Evolutionary conservation across 2,329 filamentous ascomycete genomes (phyloP).

Genomic region (Pseudogymnoascus sp.): DNA sequence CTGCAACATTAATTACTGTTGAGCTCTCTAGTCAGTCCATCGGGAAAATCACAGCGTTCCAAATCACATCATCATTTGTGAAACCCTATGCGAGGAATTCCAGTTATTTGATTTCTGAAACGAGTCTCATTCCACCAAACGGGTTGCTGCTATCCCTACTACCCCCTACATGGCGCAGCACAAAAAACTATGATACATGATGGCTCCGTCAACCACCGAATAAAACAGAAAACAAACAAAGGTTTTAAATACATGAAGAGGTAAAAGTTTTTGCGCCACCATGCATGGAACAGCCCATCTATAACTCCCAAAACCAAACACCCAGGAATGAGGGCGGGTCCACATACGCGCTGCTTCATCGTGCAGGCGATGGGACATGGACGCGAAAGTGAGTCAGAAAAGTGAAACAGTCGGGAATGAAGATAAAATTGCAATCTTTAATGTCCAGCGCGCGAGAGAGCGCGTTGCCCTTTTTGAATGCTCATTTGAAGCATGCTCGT

Average conservation of each 20-base stretch:
- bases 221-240: constrained; percentile 4
- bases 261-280: constrained; percentile 6
- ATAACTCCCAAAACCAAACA: constrained; percentile 4
- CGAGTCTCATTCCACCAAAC: neutral
- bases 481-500: neutral
- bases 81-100: neutral
- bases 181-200: neutral
- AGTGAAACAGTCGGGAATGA: neutral
- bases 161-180: neutral
- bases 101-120: constrained; percentile 6
- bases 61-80: neutral
- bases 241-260: constrained; percentile 4
- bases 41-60: neutral
- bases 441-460: neutral
- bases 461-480: neutral
- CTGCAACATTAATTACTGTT: too few relatives aligned
- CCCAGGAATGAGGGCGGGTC: neutral
- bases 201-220: neutral
- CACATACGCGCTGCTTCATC: neutral
- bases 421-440: constrained; percentile 1
- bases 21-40: too few relatives aligned
- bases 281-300: constrained; percentile 5
- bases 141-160: neutral
- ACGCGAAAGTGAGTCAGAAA: constrained; percentile 4
- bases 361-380: neutral